Evolutionary conservation across 2,329 filamentous ascomycete genomes (phyloP), one percentile per base, ranked within the genome.

Genomic region (Colletotrichum coccodes): DNA sequence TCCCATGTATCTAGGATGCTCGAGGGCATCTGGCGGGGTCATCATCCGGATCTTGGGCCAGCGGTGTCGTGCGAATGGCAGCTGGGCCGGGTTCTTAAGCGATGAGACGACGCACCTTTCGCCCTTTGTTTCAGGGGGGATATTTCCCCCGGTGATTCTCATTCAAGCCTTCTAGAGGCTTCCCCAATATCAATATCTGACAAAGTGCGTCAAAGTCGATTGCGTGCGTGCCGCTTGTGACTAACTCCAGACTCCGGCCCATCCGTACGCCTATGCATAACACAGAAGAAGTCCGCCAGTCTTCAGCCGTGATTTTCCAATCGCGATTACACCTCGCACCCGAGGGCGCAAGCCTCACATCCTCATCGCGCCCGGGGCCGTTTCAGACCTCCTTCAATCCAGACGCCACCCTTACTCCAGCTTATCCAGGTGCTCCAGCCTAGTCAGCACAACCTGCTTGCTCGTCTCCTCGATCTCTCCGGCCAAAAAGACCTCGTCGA

Each of bases 381-480:
- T 47, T n/a, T 23, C 44, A 6, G 44, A 12, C 21, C 30, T 26
- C 8, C 14, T 32, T 23, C 26, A 32, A 9, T 16, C 6, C 42
- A 6, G 21, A 28, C 9, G 18, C 7, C 28, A n/a, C 11, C 11
- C 23, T 73, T 82, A 98, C 81, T 99, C 96, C 78, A 99, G 82
- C 82, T 98, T 98, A 78, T 99, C 96, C 79, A 99, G 80, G 84
- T 99, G 96, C 78, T 98, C 96, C 80, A 99, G 79, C 75, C 96
- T 85, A 61, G 96, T 98, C 76, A 99, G 83, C 21, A 99, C 96
- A 36, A 98, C 96, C 82, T 98, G 95, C 82, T 98, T 99, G 79
- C 94, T 97, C 71, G 95, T 98, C 87, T 99, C 96, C 83, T 99
- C 94, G 70, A 99, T 97, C 86, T 99, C 96, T 21, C 96, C 96